These are phyloP conservation scores for Lichtheimia hyalospora DNA, from an alignment of 371 early-diverging fungal species.

Conservation along the genomic window DNA sequence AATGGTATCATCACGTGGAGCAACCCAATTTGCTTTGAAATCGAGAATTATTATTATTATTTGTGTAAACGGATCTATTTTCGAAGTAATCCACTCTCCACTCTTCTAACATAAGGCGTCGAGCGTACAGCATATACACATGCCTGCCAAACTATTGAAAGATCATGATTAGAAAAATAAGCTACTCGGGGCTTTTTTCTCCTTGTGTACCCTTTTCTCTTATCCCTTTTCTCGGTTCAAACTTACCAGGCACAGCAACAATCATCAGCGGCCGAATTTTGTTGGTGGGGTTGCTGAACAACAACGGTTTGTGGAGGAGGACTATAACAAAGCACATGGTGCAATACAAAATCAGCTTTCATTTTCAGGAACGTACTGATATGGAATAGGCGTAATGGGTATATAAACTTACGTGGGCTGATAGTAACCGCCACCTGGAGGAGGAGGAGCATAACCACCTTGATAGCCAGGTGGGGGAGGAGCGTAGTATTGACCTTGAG, in stretches of 20 bases:
- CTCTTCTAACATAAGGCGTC: slow-evolving; percentile 17
- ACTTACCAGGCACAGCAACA: slow-evolving; percentile 26
- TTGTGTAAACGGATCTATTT: too few species aligned
- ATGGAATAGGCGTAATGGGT: too few species aligned
- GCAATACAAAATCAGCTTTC: too few species aligned
- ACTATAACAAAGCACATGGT: background rate
- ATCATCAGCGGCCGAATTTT: slow-evolving; percentile 13
- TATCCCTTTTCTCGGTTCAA: background rate
- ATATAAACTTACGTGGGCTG: slow-evolving; percentile 19
- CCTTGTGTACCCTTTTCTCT: background rate
- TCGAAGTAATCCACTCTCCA: too few species aligned
- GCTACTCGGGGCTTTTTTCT: background rate
- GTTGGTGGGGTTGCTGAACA: slow-evolving; percentile 19
- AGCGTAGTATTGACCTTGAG: slow-evolving; percentile 22
- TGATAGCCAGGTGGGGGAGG: slow-evolving; percentile 11
- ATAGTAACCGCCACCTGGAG: slow-evolving; percentile 18
- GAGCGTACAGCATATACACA: slow-evolving; percentile 20
- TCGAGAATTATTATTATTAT: too few species aligned
- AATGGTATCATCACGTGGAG: too few species aligned
- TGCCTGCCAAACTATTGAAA: slow-evolving; percentile 11
- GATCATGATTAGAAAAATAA: background rate
- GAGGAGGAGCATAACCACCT: slow-evolving; percentile 15
- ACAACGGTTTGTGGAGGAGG: slow-evolving; percentile 21
- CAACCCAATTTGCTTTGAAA: too few species aligned
- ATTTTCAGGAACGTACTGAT: background rate